Evolutionary conservation across 2,329 filamentous ascomycete genomes (phyloP), one percentile per base, ranked within the genome.

Genomic region (Epichloe amarillans): DNA sequence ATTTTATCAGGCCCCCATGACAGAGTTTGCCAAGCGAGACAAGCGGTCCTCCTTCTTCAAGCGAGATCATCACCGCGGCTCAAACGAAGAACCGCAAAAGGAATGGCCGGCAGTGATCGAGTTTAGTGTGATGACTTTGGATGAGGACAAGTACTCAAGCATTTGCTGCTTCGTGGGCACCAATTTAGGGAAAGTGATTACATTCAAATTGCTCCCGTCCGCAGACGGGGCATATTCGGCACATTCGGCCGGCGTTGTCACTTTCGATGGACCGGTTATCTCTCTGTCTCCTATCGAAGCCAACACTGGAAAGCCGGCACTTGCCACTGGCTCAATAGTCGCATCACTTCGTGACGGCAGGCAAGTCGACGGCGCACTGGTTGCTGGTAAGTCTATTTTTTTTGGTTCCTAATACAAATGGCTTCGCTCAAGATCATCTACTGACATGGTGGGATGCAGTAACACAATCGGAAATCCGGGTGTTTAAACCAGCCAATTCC

Each of bases 61-160:
- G 66, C 52, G 63, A 40, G 52, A 54, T 3, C 36, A 50, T 11
- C 63, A 66, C 47, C 53, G 55, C n/a, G 50, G 53, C 48, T 53
- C 62, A 23, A 52, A 53, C 30, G 65, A 74, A 5, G 65, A 71
- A 4, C 63, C 70, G 1, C 55, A 59, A 3, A 75, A 74, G 46
- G 90, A 96, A 61, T 94, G 83, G 78, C 82, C 88, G 0, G 88
- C 88, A 0, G 76, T 73, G 33, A 81, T 97, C 30, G 88, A 96
- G 62, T 98, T 97, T 69, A 88, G 88, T 49, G 88, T 95, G 45
- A 84, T 98, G 82, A 94, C 86, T 3, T 70, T 96, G 4, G 93
- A 97, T 42, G 86, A 84, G n/a, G 91, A 97, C 62, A 82, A 88
- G 56, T 98, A 95, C 64, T 97, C 93, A 1, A 96, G 89, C 61